Conservation (phyloP, 345 rosid genomes). For the Cardamine resedifolia region DNA sequence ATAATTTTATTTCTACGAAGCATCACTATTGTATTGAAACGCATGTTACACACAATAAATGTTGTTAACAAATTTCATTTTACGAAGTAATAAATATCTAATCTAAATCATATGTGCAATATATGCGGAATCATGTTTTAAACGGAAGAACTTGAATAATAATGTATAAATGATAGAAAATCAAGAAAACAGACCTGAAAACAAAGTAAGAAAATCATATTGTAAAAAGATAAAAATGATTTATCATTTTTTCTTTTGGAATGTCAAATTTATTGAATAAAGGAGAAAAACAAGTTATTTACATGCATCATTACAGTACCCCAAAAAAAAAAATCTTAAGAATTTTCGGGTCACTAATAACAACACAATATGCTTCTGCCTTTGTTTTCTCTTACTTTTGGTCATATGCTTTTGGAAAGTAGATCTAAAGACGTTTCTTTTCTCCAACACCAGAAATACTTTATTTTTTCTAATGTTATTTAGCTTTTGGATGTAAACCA, state of each 20-base stretch:
- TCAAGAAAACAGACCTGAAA: not conserved
- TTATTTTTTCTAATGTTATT: constrained; percentile 19
- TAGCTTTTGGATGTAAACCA: constrained; percentile 27
- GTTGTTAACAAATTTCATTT: not conserved
- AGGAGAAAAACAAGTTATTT: too few species aligned
- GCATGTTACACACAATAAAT: not conserved
- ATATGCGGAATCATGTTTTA: not conserved
- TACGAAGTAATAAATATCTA: not conserved
- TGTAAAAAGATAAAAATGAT: not conserved
- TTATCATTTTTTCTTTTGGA: too few species aligned
- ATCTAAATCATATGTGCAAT: not conserved
- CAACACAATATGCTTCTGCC: constrained; percentile 12
- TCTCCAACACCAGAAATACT: constrained; percentile 29
- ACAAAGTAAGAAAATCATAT: not conserved
- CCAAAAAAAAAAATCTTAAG: not conserved
- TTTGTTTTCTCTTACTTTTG: constrained; percentile 31
- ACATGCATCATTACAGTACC: too few species aligned
- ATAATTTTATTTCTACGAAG: not conserved
- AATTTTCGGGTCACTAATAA: constrained; percentile 8
- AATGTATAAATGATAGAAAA: not conserved
- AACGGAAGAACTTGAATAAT: not conserved
- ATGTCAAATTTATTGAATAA: too few species aligned
- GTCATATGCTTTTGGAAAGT: constrained; percentile 38
- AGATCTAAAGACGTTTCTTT: constrained; percentile 37
- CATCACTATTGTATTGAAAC: not conserved